Percentiles rank a stretch among this genome's conserved stretches.
Conservation (phyloP, 441 rosid genomes). For the Eruca vesicaria region DNA sequence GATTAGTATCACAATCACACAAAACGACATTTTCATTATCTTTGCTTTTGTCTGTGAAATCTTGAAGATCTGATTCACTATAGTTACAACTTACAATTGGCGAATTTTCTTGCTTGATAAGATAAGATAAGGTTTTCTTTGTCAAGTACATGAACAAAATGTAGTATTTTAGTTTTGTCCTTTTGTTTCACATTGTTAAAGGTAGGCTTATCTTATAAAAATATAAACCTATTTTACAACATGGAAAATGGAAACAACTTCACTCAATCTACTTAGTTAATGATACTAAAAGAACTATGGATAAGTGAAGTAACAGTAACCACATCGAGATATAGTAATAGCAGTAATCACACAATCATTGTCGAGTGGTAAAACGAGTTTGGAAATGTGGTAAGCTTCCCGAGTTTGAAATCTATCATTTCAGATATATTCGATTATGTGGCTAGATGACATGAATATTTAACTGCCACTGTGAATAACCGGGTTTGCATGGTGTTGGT, state of each 20-base stretch:
- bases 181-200: conserved; percentile 20
- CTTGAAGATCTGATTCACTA: not conserved
- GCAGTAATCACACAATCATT: too few species aligned
- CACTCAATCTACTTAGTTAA: not conserved
- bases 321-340: too few species aligned
- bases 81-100: conserved; percentile 10
- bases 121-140: conserved; percentile 20
- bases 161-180: not conserved
- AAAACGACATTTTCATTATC: not conserved
- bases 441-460: too few species aligned
- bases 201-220: conserved; percentile 3
- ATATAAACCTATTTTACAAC: not conserved
- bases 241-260: not conserved
- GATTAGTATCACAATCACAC: conserved; percentile 10
- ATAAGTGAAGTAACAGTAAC: too few species aligned
- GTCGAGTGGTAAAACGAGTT: too few species aligned
- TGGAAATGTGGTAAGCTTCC: too few species aligned
- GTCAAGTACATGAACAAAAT: not conserved
- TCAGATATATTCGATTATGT: too few species aligned
- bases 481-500: too few species aligned
- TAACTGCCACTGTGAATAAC: too few species aligned
- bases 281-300: not conserved
- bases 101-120: conserved; percentile 9
- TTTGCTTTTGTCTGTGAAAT: not conserved
- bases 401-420: too few species aligned